phyloP scores from a whole-genome alignment of 2,329 filamentous ascomycete species.

The Parastagonospora avenae region DNA sequence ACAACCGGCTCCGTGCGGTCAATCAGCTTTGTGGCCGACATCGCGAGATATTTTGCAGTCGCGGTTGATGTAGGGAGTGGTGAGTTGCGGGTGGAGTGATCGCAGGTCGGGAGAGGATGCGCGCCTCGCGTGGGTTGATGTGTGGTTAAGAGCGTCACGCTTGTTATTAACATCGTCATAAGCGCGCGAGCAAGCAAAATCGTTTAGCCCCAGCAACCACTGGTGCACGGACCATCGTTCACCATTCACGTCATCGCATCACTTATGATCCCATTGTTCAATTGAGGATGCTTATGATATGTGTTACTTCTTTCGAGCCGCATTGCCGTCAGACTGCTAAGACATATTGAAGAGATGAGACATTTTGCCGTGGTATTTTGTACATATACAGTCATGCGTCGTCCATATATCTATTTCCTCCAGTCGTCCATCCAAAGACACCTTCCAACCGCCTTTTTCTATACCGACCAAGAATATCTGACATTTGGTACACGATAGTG shows the following conservation, averaged over 20 bases:
- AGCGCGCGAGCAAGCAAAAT: background rate
- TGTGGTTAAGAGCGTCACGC: constrained; percentile 2
- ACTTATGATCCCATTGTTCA: too few species aligned
- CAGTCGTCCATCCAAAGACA: constrained; percentile 2
- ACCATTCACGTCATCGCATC: background rate
- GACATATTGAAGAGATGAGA: constrained; percentile 3
- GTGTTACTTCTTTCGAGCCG: too few species aligned
- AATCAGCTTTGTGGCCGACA: constrained; percentile 29
- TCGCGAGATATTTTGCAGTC: constrained; percentile 11
- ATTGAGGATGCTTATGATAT: too few species aligned
- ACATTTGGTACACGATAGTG: constrained; percentile 1
- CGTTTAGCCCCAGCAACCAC: background rate
- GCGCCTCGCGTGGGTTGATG: constrained; percentile 19
- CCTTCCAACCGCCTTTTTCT: constrained; percentile 3
- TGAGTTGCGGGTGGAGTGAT: background rate
- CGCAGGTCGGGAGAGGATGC: constrained; percentile 12
- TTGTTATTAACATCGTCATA: constrained; percentile 5
- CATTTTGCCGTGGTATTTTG: constrained; percentile 6
- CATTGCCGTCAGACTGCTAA: too few species aligned
- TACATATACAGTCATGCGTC: constrained; percentile 11
- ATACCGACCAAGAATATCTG: constrained; percentile 1
- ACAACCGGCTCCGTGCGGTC: constrained; percentile 36
- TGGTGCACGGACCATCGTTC: background rate
- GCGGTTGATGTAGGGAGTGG: constrained; percentile 2
- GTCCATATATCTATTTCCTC: constrained; percentile 1